Conservation (phyloP, 345 rosid genomes). For the Bruguiera sexangula region DNA sequence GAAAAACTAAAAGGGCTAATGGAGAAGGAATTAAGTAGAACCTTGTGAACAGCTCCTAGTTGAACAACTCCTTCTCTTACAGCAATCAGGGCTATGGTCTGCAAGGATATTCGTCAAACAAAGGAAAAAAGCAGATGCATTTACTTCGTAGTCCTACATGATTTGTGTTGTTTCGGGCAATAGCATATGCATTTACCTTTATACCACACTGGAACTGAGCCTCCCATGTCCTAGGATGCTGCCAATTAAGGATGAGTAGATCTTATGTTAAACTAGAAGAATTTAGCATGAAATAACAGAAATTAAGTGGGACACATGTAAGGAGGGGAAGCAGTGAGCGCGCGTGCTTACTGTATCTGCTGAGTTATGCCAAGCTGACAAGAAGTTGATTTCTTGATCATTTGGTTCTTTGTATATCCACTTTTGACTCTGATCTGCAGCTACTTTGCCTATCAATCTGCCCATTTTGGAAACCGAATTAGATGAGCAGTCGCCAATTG, state of each 20-base stretch:
- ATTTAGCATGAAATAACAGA: not conserved
- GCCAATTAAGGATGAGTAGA: constrained; percentile 11
- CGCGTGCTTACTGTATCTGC: constrained; percentile 69
- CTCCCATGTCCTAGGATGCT: constrained; percentile 99
- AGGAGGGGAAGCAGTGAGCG: not conserved
- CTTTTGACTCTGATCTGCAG: constrained; percentile 94
- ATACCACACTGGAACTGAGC: constrained; percentile 97
- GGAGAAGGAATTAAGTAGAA: constrained; percentile 16
- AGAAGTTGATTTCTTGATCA: constrained; percentile 90
- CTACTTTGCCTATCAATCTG: constrained; percentile 95
- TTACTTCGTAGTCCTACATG: not conserved
- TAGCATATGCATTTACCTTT: constrained; percentile 42
- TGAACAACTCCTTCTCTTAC: constrained; percentile 98
- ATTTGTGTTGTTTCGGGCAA: not conserved
- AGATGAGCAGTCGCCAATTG: too few species aligned
- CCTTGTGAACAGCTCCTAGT: constrained; percentile 89
- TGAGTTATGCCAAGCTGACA: constrained; percentile 93
- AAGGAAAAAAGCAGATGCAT: constrained; percentile 1
- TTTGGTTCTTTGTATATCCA: constrained; percentile 96
- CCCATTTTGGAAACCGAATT: constrained; percentile 1
- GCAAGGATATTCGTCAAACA: constrained; percentile 23
- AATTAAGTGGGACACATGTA: not conserved
- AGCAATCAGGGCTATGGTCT: constrained; percentile 95
- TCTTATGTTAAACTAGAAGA: not conserved
- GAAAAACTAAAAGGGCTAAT: not conserved